Percentiles rank a stretch among this genome's conserved stretches.
phyloP scores from a whole-genome alignment of 148 eudicot species.

The Silene conica region DNA sequence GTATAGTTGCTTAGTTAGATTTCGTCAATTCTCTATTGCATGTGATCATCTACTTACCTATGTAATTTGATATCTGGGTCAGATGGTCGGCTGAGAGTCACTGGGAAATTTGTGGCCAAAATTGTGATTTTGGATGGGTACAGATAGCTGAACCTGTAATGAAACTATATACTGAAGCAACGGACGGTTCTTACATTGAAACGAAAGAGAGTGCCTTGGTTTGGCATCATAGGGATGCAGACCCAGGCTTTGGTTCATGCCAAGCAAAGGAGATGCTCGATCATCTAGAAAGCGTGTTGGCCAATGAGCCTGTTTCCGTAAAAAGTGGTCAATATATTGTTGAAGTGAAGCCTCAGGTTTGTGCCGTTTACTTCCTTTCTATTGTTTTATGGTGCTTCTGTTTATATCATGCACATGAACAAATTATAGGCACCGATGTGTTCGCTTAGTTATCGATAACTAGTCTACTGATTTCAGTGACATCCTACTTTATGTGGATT shows the following conservation, averaged over 20 bases:
- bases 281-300: constrained; percentile 33
- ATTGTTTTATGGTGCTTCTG: not conserved
- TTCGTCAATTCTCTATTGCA: not conserved
- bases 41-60: constrained; percentile 3
- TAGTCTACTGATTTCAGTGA: not conserved
- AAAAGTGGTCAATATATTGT: constrained; percentile 27
- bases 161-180: constrained; percentile 28
- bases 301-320: constrained; percentile 33
- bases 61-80: constrained; percentile 9
- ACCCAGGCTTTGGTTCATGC: constrained; percentile 27
- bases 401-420: not conserved
- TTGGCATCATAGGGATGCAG: constrained; percentile 28
- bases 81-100: constrained; percentile 28
- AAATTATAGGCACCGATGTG: not conserved
- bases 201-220: constrained; percentile 29
- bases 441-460: not conserved
- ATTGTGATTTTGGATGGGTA: constrained; percentile 34
- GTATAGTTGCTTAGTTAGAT: not conserved
- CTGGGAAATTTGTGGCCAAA: constrained; percentile 30
- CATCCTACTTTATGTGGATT: not conserved
- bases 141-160: constrained; percentile 36
- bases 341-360: constrained; percentile 28
- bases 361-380: not conserved
- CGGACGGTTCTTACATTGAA: constrained; percentile 24
- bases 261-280: constrained; percentile 34